Conservation (phyloP, 2,329 filamentous ascomycete genomes). For the Paecilomyces sp. region DNA sequence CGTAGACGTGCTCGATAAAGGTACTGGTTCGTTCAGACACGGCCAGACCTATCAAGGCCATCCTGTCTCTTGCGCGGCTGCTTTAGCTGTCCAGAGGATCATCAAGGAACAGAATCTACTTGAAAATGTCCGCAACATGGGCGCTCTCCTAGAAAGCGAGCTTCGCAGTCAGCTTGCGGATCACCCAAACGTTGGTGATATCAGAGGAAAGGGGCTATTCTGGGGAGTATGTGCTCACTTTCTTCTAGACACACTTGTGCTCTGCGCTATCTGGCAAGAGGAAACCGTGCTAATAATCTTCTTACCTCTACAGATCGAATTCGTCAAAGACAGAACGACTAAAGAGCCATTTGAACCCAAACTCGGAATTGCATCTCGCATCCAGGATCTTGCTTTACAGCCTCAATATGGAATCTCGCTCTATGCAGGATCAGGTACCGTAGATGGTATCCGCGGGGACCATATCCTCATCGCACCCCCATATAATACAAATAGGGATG, state of each 20-base stretch:
- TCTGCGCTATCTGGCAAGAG: not conserved
- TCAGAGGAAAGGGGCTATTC: conserved; percentile 53
- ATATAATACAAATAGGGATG: conserved; percentile 54
- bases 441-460: conserved; percentile 55
- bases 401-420: conserved; percentile 47
- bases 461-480: conserved; percentile 64
- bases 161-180: conserved; percentile 38
- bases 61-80: conserved; percentile 49
- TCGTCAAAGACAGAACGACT: conserved; percentile 48
- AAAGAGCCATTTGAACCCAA: conserved; percentile 48
- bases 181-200: conserved; percentile 49
- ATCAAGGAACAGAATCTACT: conserved; percentile 53
- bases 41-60: conserved; percentile 58
- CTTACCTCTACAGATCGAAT: conserved; percentile 40
- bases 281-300: not conserved
- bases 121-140: conserved; percentile 51
- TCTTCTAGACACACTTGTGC: not conserved
- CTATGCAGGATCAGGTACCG: conserved; percentile 58
- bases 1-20: conserved; percentile 40
- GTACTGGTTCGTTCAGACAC: conserved; percentile 47
- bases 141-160: conserved; percentile 33
- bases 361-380: conserved; percentile 37
- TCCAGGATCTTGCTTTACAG: conserved; percentile 45
- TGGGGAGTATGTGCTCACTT: conserved; percentile 44
- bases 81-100: conserved; percentile 56